phyloP scores from a whole-genome alignment of 1,284 basidiomycete species.

The Ustilago sp. region DNA sequence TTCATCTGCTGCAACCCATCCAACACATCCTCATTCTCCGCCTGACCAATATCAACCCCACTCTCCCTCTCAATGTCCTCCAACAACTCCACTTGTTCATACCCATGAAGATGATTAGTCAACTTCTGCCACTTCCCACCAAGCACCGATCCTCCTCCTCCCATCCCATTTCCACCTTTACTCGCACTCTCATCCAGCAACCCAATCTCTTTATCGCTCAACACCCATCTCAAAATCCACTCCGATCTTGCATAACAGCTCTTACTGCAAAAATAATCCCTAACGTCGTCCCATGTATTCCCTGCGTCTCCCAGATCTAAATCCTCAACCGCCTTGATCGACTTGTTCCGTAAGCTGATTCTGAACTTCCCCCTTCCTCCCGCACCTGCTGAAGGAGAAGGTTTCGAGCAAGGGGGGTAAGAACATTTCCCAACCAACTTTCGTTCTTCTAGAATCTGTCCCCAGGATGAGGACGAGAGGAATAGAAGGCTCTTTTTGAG shows the following conservation, averaged over 20 bases:
- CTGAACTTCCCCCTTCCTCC: conserved; percentile 12
- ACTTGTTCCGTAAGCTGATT: conserved; percentile 27
- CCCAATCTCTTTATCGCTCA: conserved; percentile 32
- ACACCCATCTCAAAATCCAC: conserved; percentile 47
- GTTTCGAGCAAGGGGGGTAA: conserved; percentile 27
- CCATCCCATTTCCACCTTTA: not conserved
- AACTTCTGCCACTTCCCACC: conserved; percentile 85
- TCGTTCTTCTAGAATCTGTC: conserved; percentile 42
- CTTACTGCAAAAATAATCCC: conserved; percentile 30
- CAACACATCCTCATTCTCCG: not conserved
- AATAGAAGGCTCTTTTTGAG: conserved; percentile 31
- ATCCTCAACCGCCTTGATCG: conserved; percentile 22
- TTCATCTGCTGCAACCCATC: not conserved
- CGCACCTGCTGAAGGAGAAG: conserved; percentile 11
- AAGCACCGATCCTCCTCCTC: conserved; percentile 82
- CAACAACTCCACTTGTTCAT: conserved; percentile 39
- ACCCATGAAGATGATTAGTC: conserved; percentile 87
- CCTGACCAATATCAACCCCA: conserved; percentile 11
- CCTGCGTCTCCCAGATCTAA: conserved; percentile 31
- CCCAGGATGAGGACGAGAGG: conserved; percentile 31
- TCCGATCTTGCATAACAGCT: conserved; percentile 37
- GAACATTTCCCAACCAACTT: conserved; percentile 29
- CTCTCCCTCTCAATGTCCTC: conserved; percentile 39
- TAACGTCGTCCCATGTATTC: conserved; percentile 34
- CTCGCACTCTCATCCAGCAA: conserved; percentile 65